A percentile compares a stretch with the other conserved stretches of the same genome.
These are phyloP conservation scores for Phytophthora kernoviae DNA, from an alignment of 352 stramenopile species.

Conservation along the genomic window DNA sequence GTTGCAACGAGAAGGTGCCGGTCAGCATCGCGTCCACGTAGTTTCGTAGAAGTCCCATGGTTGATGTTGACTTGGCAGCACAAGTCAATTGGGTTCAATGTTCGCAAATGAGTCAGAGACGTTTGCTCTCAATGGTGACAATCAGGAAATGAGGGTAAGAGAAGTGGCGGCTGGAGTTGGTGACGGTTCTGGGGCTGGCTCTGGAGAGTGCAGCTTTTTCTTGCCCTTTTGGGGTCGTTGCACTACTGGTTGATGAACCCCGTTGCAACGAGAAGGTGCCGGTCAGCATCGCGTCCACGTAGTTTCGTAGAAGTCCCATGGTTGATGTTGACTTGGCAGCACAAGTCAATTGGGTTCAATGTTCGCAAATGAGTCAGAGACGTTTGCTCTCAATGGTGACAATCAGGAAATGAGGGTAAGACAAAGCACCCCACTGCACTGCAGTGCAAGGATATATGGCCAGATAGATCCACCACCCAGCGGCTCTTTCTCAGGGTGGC, in stretches of 20 bases:
- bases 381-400: constrained; percentile 6
- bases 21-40: constrained; percentile 41
- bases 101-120: not conserved
- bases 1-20: constrained; percentile 27
- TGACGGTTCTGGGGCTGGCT: constrained; percentile 1
- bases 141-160: constrained; percentile 27
- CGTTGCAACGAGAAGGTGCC: constrained; percentile 28
- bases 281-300: constrained; percentile 37
- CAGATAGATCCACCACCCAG: constrained; percentile 26
- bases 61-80: not conserved
- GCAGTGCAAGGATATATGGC: constrained; percentile 11
- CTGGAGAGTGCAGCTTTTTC: constrained; percentile 12
- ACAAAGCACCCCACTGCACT: no score
- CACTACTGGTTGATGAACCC: constrained; percentile 7
- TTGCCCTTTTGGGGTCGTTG: constrained; percentile 22
- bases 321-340: not conserved
- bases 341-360: constrained; percentile 1
- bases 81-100: constrained; percentile 4
- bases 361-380: not conserved
- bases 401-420: constrained; percentile 30
- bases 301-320: constrained; percentile 41
- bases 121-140: constrained; percentile 10
- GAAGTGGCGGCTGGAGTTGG: constrained; percentile 1
- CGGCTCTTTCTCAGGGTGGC: constrained; percentile 20
- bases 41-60: constrained; percentile 37